phyloP scores from a whole-genome alignment of 177 flowering plant species.

The Vitis hybrid region DNA sequence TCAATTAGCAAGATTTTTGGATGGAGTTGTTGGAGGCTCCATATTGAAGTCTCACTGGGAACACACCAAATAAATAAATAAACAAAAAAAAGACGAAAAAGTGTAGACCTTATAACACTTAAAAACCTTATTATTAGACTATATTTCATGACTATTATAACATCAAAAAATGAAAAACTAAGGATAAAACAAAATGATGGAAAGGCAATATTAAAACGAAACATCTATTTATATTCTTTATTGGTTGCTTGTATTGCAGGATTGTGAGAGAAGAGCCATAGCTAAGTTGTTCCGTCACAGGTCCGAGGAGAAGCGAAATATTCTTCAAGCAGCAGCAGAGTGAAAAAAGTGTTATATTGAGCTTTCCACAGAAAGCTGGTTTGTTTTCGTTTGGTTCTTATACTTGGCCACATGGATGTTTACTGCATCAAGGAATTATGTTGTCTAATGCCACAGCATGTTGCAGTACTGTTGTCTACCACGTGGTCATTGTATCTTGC shows the following conservation, averaged over 20 bases:
- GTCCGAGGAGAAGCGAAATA: constrained; percentile 58
- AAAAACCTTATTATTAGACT: no score
- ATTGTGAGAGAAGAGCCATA: constrained; percentile 81
- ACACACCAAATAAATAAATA: no score
- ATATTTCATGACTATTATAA: no score
- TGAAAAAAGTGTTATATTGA: constrained; percentile 15
- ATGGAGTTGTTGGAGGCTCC: no score
- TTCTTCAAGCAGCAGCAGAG: constrained; percentile 31
- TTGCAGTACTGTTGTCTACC: not conserved
- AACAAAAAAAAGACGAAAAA: no score
- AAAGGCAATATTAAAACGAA: not conserved
- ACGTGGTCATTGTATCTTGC: constrained; percentile 4
- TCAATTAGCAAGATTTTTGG: not conserved
- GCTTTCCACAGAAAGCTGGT: not conserved
- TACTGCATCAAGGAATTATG: not conserved
- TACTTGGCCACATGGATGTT: constrained; percentile 2
- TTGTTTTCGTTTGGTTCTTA: constrained; percentile 6
- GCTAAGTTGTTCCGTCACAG: constrained; percentile 79
- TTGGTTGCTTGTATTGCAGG: constrained; percentile 42
- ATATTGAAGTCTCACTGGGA: no score
- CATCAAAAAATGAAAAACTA: no score
- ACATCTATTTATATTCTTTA: not conserved
- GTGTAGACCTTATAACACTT: no score
- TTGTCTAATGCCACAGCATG: not conserved
- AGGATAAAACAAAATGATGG: not conserved